Percentiles rank a stretch among this genome's conserved stretches.
Conservation (phyloP, 2,329 filamentous ascomycete species). For the Apiospora marii region DNA sequence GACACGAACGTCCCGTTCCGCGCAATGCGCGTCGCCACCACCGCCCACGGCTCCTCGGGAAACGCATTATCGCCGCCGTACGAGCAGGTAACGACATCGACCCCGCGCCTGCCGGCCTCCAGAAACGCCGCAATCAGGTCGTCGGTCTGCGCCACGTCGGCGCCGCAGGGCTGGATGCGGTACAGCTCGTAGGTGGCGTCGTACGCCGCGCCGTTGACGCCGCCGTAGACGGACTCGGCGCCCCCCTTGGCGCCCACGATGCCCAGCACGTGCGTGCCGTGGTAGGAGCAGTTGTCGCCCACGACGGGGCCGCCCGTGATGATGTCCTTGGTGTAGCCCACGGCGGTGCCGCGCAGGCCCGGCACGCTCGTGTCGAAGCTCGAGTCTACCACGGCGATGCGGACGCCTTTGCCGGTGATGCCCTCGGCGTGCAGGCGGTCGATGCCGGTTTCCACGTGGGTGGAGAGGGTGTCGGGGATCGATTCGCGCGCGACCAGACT, state of each 20-base stretch:
- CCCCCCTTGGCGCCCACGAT: conserved; percentile 19
- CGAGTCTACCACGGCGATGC: conserved; percentile 22
- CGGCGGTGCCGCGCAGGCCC: neutral
- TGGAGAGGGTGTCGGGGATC: conserved; percentile 4
- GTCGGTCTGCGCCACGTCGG: neutral
- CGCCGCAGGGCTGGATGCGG: neutral
- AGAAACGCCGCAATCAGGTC: conserved; percentile 28
- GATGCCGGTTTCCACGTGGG: neutral
- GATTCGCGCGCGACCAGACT: too few species aligned
- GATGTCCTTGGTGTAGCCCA: conserved; percentile 11
- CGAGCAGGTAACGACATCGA: conserved; percentile 17
- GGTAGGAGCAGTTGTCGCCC: conserved; percentile 6
- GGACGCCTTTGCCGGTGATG: conserved; percentile 8
- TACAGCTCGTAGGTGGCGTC: conserved; percentile 20
- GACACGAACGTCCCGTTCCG: neutral
- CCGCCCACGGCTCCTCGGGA: conserved; percentile 19
- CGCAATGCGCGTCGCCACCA: neutral
- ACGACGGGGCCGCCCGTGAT: neutral
- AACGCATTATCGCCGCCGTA: neutral
- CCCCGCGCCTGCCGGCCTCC: neutral
- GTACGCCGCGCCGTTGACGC: conserved; percentile 15
- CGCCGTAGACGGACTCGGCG: neutral
- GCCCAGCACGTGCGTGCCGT: conserved; percentile 20
- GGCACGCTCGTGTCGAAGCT: conserved; percentile 20
- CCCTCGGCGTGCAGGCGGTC: conserved; percentile 13